Base-by-base conservation (phyloP, 2,329 filamentous ascomycete species). In the Monilinia polystroma region DNA sequence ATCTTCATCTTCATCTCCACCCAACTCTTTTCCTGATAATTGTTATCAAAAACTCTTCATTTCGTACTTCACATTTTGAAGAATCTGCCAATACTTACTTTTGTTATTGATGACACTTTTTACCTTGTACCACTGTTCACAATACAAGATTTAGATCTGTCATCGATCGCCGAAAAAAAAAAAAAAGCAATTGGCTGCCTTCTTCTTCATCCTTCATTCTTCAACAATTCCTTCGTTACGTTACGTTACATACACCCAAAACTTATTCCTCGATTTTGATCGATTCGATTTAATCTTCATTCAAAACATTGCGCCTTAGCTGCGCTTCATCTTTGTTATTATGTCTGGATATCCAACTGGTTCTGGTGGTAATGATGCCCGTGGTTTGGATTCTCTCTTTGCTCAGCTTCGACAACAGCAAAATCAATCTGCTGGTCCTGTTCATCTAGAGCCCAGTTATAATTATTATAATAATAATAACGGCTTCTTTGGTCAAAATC, bases 341-440 rank as follows among this genome's bases (percentile, higher is more conserved):
- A 77, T 77, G 76, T 76, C 76, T 74, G 75, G 75, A 72, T 75
- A 74, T 73, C 68, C 75, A 68, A 66, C 67, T 65, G 70, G 70
- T 64, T 68, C 72, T 66, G 70, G 70, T 64, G 72, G 73, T 54
- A 69, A 68, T 68, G 72, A 71, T 70, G 20, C 29, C 29, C 58
- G 58, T 51, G 70, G 71, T 62, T 74, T 77, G 71, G 74, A 76
- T 68, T 71, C 70, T 32, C 70, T 78, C 54, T 73, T 77, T 68
- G 75, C 74, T 68, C 75, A 76, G 68, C 74, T 77, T 68, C 75
- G 75, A 59, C 71, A 73, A 41, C 69, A 73, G 64, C 73, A 75
- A 60, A 68, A 68, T 53, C 45, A 69, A 68, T 38, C 71, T 35
- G 58, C 58, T 60, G 58, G 70, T 52, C 70, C 72, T 56, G 54